Conservation (phyloP, 2,329 filamentous ascomycete genomes). For the Aspergillus cejpii region DNA sequence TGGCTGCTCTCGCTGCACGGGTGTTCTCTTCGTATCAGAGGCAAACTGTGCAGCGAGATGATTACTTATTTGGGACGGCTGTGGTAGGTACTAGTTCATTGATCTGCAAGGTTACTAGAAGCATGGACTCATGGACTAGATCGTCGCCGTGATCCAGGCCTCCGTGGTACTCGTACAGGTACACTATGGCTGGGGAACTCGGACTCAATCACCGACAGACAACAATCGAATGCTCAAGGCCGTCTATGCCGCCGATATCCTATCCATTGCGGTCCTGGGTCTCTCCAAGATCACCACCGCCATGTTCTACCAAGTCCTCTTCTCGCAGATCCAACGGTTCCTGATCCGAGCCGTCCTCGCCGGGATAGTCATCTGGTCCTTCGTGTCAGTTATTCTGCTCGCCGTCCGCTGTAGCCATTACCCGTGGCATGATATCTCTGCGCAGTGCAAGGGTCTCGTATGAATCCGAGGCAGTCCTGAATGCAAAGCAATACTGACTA, state of each 20-base stretch:
- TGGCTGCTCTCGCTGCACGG: constrained; percentile 38
- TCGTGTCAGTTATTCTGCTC: constrained; percentile 4
- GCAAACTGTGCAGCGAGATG: constrained; percentile 29
- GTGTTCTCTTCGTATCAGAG: constrained; percentile 34
- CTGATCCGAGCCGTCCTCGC: constrained; percentile 1
- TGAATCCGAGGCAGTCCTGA: background rate
- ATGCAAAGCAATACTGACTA: background rate
- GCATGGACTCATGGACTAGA: too few relatives aligned
- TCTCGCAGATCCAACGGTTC: constrained; percentile 8
- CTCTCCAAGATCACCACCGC: constrained; percentile 13
- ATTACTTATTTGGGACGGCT: constrained; percentile 29
- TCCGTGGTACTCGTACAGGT: constrained; percentile 35
- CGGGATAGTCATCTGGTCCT: constrained; percentile 5
- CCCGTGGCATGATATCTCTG: constrained; percentile 13
- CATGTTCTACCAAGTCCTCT: constrained; percentile 14
- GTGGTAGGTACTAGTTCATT: too few relatives aligned
- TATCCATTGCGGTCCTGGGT: constrained; percentile 10
- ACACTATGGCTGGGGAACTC: constrained; percentile 39
- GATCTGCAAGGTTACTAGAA: too few relatives aligned
- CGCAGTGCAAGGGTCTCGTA: constrained; percentile 10
- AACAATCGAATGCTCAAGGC: too few relatives aligned
- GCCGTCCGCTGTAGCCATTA: constrained; percentile 8
- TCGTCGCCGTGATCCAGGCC: constrained; percentile 34
- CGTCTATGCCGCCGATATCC: constrained; percentile 13
- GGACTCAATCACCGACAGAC: too few relatives aligned